Percentiles rank a stretch among this genome's conserved stretches.
Evolutionary conservation across 805 yeast species (phyloP).

Genomic region (Pichia heedii): DNA sequence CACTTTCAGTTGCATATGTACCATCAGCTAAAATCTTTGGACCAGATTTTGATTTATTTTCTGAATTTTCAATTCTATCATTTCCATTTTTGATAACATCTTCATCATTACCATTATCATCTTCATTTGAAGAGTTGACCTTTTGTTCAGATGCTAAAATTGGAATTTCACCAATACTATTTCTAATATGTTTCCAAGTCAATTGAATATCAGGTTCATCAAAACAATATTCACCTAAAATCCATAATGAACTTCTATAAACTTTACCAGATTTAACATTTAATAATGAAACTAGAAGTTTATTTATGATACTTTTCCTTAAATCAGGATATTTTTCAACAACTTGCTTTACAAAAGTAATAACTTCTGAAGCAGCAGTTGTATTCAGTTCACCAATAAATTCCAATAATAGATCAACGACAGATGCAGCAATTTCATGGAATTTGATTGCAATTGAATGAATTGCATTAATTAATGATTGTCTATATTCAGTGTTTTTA

Average conservation of each 20-base stretch:
- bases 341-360: conserved; percentile 88
- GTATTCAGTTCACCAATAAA: conserved; percentile 80
- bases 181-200: conserved; percentile 81
- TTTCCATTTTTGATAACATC: too few species aligned
- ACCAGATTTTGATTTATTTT: conserved; percentile 34
- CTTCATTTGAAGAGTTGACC: conserved; percentile 10
- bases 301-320: conserved; percentile 52
- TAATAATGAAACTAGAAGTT: conserved; percentile 54
- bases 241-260: conserved; percentile 90
- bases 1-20: conserved; percentile 93
- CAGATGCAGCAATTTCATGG: conserved; percentile 84
- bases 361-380: conserved; percentile 79
- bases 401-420: conserved; percentile 80
- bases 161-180: conserved; percentile 85
- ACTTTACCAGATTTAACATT: conserved; percentile 80
- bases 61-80: too few species aligned
- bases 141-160: conserved; percentile 66
- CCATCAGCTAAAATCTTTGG: conserved; percentile 97
- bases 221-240: conserved; percentile 82
- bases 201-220: conserved; percentile 64
- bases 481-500: conserved; percentile 78
- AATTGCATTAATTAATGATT: conserved; percentile 76
- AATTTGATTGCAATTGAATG: conserved; percentile 83
- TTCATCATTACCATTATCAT: conserved; percentile 6
- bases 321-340: conserved; percentile 84